Percentiles rank a stretch among this genome's conserved stretches.
Conservation (phyloP, 2,329 filamentous ascomycete species). For the Botrytis deweyae region DNA sequence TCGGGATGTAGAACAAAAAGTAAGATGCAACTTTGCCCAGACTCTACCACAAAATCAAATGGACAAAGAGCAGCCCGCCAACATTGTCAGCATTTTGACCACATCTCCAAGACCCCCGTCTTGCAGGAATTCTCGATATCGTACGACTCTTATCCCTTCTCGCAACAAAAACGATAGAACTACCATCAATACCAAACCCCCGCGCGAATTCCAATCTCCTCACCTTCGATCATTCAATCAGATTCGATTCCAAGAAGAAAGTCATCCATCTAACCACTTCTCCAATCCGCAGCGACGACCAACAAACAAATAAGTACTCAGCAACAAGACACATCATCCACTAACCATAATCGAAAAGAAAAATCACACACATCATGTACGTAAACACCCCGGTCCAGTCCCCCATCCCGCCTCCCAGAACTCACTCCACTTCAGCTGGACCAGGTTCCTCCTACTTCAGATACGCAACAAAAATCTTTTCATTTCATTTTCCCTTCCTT, state of each 20-base stretch:
- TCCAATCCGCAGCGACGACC: rapidly evolving
- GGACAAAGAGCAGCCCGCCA: not conserved
- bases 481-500: too few relatives aligned
- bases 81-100: not conserved
- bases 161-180: not conserved
- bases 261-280: not conserved
- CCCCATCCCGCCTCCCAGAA: too few relatives aligned
- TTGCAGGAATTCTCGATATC: not conserved
- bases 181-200: not conserved
- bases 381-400: not conserved
- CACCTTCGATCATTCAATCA: not conserved
- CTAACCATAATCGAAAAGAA: not conserved
- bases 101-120: not conserved
- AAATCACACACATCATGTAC: not conserved
- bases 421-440: not conserved
- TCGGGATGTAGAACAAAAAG: not conserved
- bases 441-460: not conserved
- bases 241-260: not conserved
- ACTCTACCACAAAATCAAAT: not conserved
- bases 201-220: not conserved
- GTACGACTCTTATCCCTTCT: not conserved
- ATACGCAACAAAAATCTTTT: not conserved
- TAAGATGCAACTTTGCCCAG: not conserved
- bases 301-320: not conserved
- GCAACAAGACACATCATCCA: not conserved